Evolutionary conservation across 148 eudicot species (phyloP), one percentile per base, ranked within the genome.

Genomic region (Mesembryanthemum crystallinum): DNA sequence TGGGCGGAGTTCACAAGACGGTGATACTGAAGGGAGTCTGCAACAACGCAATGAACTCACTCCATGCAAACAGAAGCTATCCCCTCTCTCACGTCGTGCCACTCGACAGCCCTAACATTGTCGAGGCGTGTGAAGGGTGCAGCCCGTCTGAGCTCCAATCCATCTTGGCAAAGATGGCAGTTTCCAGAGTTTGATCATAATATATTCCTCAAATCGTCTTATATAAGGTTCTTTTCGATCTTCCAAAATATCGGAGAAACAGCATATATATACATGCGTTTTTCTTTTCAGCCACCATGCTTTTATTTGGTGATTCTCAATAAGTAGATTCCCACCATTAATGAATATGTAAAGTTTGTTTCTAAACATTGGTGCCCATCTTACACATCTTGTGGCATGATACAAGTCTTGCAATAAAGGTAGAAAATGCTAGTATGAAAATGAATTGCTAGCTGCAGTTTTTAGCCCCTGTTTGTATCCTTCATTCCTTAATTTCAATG

Each of bases 1-100:
- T 94, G 1, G 92, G 97, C 28, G 98, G 98, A 59, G 62, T 89
- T 25, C 98, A 90, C 83, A 94, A 92, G 82, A 83, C 97, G 8
- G 81, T 94, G 39, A 81, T 94, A 76, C 74, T 94, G 64, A 92
- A 85, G 75, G 97, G 98, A 71, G 90, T 88, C 29, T 79, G 96
- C 80, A 80, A 75, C 64, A 75, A 64, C 61, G 84, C 85, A 1
- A 77, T 62, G 60, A 86, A 74, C 33, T 74, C 79, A 39, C 87
- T 94, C 69, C 96, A 89, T 66, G 83, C 88, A 12, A 89, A 86
- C 82, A 84, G 97, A 79, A 86, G 45, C 77, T 94, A 94, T 74
- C 92, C 98, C 8, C 97, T 94, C 30, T 80, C 93, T 0, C 93
- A 94, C 55, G 98, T 94, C 4, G 80, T 90, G 60, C 80, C 89